These are phyloP conservation scores for Setaria italica DNA, from an alignment of 202 grass and related monocot species.

Conservation along the genomic window DNA sequence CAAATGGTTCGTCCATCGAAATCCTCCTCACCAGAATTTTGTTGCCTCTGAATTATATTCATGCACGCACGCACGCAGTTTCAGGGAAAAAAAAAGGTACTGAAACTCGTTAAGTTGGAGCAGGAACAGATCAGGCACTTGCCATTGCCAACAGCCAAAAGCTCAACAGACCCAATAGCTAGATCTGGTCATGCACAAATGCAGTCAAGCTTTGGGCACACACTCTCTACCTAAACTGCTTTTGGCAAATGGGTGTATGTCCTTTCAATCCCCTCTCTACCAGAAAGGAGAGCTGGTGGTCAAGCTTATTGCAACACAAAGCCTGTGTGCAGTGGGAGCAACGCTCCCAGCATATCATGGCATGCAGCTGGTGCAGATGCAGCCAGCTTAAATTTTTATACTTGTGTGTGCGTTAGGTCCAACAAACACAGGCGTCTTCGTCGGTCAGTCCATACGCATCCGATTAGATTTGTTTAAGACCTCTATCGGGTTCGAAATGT, in stretches of 20 bases:
- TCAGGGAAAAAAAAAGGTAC: not conserved
- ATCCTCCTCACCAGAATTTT: not conserved
- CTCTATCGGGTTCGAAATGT: not conserved
- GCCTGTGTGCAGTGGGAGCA: not conserved
- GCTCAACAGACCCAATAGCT: not conserved
- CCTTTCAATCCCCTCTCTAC: not conserved
- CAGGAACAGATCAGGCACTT: not conserved
- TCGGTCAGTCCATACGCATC: constrained; percentile 3
- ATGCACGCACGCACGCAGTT: not conserved
- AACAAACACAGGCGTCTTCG: constrained; percentile 35
- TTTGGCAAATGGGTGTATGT: not conserved
- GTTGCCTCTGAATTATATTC: not conserved
- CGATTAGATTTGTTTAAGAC: constrained; percentile 14
- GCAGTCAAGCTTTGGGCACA: not conserved
- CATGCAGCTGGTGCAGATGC: not conserved
- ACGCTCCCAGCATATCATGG: not conserved
- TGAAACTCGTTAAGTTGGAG: too few species aligned
- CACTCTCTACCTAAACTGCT: not conserved
- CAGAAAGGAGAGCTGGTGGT: not conserved
- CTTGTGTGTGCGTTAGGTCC: constrained; percentile 26
- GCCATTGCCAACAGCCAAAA: not conserved
- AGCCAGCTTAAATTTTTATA: not conserved
- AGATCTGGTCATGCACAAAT: not conserved
- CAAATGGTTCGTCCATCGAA: not conserved
- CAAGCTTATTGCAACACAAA: not conserved